Conservation (phyloP, 2,329 filamentous ascomycete genomes). For the Diatrype stigma region DNA sequence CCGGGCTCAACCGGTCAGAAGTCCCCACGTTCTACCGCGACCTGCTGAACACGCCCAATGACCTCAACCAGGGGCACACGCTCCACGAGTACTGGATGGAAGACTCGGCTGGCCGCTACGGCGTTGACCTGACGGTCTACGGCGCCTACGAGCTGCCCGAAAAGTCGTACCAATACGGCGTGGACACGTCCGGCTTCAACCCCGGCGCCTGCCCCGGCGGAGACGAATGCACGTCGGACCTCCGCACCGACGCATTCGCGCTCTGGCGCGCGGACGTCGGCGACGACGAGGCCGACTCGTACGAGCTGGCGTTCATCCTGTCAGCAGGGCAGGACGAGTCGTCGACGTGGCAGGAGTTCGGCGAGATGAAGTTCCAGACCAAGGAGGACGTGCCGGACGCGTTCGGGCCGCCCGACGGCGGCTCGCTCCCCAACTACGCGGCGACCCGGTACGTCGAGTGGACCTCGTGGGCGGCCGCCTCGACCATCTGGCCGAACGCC, state of each 20-base stretch:
- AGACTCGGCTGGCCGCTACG: slow-evolving; percentile 47
- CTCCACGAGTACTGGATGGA: slow-evolving; percentile 57
- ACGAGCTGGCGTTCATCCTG: slow-evolving; percentile 50
- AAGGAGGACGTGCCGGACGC: slow-evolving; percentile 43
- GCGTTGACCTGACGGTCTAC: slow-evolving; percentile 49
- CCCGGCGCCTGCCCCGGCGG: slow-evolving; percentile 40
- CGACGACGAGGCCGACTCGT: slow-evolving; percentile 41
- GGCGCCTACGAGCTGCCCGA: slow-evolving; percentile 47
- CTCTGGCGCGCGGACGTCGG: slow-evolving; percentile 50
- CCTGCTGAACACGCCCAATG: slow-evolving; percentile 44
- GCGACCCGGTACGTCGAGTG: slow-evolving; percentile 48
- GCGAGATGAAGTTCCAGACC: slow-evolving; percentile 46
- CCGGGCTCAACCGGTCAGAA: slow-evolving; percentile 37
- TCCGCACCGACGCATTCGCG: slow-evolving; percentile 44
- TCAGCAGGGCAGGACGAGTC: slow-evolving; percentile 53
- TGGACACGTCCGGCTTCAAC: slow-evolving; percentile 41
- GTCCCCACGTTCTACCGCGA: slow-evolving; percentile 48
- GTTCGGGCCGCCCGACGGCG: slow-evolving; percentile 45
- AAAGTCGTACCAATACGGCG: slow-evolving; percentile 45
- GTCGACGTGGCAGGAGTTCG: slow-evolving; percentile 53
- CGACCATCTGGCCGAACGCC: slow-evolving; percentile 50
- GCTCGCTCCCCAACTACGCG: slow-evolving; percentile 40
- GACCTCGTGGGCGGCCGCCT: slow-evolving; percentile 49
- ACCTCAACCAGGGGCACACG: slow-evolving; percentile 47
- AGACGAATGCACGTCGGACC: slow-evolving; percentile 40